Conservation (phyloP, 2,329 filamentous ascomycete genomes). For the Ceratocystiopsis minuta region DNA sequence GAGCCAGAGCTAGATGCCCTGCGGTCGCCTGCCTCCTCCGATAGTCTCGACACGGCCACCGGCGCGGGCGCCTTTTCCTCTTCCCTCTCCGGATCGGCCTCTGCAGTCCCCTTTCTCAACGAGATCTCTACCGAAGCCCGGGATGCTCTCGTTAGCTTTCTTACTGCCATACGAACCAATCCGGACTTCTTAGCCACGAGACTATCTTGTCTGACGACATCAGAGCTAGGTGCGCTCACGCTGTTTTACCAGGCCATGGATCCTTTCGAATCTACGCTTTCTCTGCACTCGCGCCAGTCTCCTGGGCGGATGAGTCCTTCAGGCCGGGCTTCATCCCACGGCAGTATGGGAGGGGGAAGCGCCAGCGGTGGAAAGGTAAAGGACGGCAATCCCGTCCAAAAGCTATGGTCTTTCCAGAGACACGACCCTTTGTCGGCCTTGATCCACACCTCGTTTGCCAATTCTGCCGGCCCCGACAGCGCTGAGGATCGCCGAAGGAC, state of each 20-base stretch:
- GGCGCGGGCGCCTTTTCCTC: slow-evolving; percentile 11
- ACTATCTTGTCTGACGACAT: slow-evolving; percentile 54
- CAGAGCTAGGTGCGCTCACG: slow-evolving; percentile 62
- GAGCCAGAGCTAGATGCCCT: slow-evolving; percentile 53
- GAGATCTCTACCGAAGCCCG: slow-evolving; percentile 60
- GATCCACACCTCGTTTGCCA: slow-evolving; percentile 77
- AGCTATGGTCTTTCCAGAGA: slow-evolving; percentile 72
- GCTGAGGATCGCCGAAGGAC: slow-evolving; percentile 63
- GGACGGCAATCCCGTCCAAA: slow-evolving; percentile 44
- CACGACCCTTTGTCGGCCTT: slow-evolving; percentile 73
- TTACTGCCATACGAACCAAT: slow-evolving; percentile 69
- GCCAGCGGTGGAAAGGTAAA: neutral
- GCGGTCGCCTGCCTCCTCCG: slow-evolving; percentile 30
- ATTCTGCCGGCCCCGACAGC: slow-evolving; percentile 65
- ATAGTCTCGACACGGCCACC: slow-evolving; percentile 30
- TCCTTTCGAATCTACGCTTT: slow-evolving; percentile 66
- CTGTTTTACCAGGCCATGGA: slow-evolving; percentile 65
- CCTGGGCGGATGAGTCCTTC: slow-evolving; percentile 22
- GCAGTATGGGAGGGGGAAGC: neutral
- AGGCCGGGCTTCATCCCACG: slow-evolving; percentile 1
- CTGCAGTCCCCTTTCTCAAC: slow-evolving; percentile 41
- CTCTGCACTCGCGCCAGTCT: slow-evolving; percentile 37
- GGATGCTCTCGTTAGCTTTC: slow-evolving; percentile 59
- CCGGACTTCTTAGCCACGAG: slow-evolving; percentile 74
- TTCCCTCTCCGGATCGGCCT: slow-evolving; percentile 20